Percentiles rank a stretch among this genome's conserved stretches.
phyloP scores from a whole-genome alignment of 2,329 filamentous ascomycete species.

The Pestalotiopsis sp. region DNA sequence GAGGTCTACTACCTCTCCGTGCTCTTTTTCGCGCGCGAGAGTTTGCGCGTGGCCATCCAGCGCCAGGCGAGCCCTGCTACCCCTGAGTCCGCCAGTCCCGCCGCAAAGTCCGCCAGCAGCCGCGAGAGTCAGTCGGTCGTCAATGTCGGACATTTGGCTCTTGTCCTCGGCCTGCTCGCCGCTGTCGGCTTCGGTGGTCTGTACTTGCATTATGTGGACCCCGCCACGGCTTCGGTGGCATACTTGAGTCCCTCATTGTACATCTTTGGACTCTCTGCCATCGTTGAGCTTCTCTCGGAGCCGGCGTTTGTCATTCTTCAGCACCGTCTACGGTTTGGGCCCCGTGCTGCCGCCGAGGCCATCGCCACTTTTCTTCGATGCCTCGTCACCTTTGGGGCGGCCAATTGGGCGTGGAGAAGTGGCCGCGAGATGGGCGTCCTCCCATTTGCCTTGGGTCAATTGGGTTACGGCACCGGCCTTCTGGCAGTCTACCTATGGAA shows the following conservation, averaged over 20 bases:
- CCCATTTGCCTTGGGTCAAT: conserved; percentile 86
- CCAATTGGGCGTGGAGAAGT: conserved; percentile 60
- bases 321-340: conserved; percentile 76
- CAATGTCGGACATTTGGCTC: conserved; percentile 83
- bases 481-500: conserved; percentile 69
- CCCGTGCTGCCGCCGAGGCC: conserved; percentile 83
- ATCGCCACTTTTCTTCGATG: conserved; percentile 78
- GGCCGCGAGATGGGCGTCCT: conserved; percentile 69
- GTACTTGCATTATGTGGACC: conserved; percentile 60
- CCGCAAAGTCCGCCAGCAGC: conserved; percentile 19
- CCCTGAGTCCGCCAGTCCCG: conserved; percentile 14
- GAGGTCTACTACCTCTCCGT: conserved; percentile 92
- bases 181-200: conserved; percentile 65
- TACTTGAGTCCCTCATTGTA: conserved; percentile 59
- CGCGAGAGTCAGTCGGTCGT: conserved; percentile 72
- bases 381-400: conserved; percentile 69
- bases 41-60: conserved; percentile 87
- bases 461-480: conserved; percentile 72
- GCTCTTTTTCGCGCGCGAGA: conserved; percentile 94
- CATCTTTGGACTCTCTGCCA: conserved; percentile 57
- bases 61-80: conserved; percentile 54
- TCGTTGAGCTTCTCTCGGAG: conserved; percentile 81
- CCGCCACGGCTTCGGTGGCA: conserved; percentile 57
- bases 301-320: conserved; percentile 89
- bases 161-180: conserved; percentile 67